A percentile compares a stretch with the other conserved stretches of the same genome.
Conservation (phyloP, 2,329 filamentous ascomycete species). For the Phyllosticta capitalensis region DNA sequence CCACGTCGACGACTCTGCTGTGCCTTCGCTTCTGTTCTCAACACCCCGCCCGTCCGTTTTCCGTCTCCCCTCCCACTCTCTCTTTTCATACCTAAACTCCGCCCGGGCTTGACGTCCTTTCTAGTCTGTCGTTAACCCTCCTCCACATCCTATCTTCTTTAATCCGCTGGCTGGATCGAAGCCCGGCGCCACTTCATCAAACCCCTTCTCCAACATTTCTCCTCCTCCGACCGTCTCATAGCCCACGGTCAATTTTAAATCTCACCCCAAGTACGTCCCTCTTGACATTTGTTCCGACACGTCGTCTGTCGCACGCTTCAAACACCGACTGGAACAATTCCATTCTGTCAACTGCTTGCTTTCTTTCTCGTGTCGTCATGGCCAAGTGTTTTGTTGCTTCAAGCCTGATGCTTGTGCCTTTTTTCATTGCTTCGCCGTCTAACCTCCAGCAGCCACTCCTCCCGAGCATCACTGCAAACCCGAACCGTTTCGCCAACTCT, state of each 20-base stretch:
- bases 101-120: slow-evolving; percentile 5
- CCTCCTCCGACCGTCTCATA: background rate
- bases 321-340: background rate
- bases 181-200: background rate
- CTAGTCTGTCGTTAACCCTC: slow-evolving; percentile 7
- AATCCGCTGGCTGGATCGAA: slow-evolving; percentile 7
- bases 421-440: slow-evolving; percentile 1
- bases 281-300: background rate
- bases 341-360: too few relatives aligned
- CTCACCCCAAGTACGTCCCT: slow-evolving; percentile 1
- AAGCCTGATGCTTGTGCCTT: background rate
- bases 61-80: background rate
- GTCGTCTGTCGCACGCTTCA: slow-evolving; percentile 1
- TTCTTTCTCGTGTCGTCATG: background rate
- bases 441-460: background rate
- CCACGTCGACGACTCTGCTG: background rate
- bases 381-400: background rate
- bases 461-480: slow-evolving; percentile 4
- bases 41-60: background rate
- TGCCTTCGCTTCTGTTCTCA: too few relatives aligned
- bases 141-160: slow-evolving; percentile 2
- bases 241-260: background rate
- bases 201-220: background rate
- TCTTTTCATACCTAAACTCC: background rate
- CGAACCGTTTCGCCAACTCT: slow-evolving; percentile 10